Evolutionary conservation across 768 basidiomycete species (phyloP).

Genomic region (Atractiella rhizophila): DNA sequence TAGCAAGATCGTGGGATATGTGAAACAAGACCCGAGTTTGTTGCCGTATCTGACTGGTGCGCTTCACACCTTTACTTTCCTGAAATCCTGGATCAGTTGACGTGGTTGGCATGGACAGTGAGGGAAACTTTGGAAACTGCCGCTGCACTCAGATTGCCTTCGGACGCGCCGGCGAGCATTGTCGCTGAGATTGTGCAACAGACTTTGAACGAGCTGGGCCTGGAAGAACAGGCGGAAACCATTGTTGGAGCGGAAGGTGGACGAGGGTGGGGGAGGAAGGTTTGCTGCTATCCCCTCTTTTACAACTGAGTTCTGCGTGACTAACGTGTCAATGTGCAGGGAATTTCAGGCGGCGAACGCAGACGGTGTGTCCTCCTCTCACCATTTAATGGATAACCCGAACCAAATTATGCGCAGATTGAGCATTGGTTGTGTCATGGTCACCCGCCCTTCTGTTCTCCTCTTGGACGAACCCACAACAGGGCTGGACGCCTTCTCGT

Average conservation of each 20-base stretch:
- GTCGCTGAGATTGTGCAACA: conserved; percentile 27
- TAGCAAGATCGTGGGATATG: no score
- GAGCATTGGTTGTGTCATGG: conserved; percentile 37
- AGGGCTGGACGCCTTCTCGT: conserved; percentile 15
- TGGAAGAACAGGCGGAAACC: conserved; percentile 26
- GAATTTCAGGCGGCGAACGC: conserved; percentile 39
- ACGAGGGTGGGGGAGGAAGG: no score
- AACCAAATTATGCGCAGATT: conserved; percentile 24
- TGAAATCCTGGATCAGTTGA: no score
- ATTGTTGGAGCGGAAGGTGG: conserved; percentile 33
- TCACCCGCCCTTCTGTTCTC: conserved; percentile 34
- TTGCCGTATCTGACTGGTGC: no score
- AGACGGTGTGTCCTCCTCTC: background rate
- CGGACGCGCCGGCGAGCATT: no score
- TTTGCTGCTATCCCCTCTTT: no score
- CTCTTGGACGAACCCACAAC: conserved; percentile 39
- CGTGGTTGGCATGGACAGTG: no score
- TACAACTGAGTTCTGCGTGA: background rate
- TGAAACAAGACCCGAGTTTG: no score
- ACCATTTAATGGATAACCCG: no score
- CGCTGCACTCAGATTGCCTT: no score
- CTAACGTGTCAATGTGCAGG: conserved; percentile 19
- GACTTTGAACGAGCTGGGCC: conserved; percentile 26
- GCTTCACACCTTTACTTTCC: no score
- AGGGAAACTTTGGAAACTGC: no score